Base-by-base conservation (phyloP, 768 basidiomycete species). In the Leccinellum rugosiceps region DNA sequence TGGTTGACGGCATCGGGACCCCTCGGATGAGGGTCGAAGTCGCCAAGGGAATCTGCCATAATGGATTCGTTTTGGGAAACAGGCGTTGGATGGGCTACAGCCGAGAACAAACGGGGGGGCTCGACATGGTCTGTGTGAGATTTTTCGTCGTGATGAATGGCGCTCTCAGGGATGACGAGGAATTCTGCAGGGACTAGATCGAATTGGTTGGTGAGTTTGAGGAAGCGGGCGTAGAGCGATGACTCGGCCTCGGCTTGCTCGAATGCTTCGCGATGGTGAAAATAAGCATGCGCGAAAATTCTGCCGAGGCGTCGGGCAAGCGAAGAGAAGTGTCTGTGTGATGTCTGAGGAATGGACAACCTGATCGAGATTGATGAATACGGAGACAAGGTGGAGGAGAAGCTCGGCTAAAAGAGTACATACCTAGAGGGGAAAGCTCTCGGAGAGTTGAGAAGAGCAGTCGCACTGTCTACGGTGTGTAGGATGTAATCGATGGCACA, bases 401-500 rank as follows among this genome's bases (percentile, higher is more conserved):
- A 63, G 58, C 54, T 6, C 47, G 41, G 55, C 34, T 43, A 43
- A 60, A 57, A 41, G 38, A n/a, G 35, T 50, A 65, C 76, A 52
- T 64, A 93, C 92, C 94, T 80, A 15, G 93, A 96, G 14, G 94
- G 94, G 67, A 99, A 99, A 7, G 91, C 88, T 50, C 90, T 80
- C 7, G 93, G 86, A 1, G 93, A 94, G 72, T 94, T 97, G 34
- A 98, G 78, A 45, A 97, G 79, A 1, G 94, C 91, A 0, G 92
- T 95, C 4, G 94, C 93, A 63, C 91, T 94, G 73, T 98, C 96
- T 7, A 97, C 78, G 0, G 94, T 97, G 73, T 92, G 94, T 11
- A 89, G 76, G 58, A 92, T 94, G 75, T 98, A 98, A 77, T 98
- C 95, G 44, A 98, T 96, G 4, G 96, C 96, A 70, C 92, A 95